These are phyloP conservation scores for Mitragyna speciosa DNA, from an alignment of 257 asterid genomes.

Conservation along the genomic window DNA sequence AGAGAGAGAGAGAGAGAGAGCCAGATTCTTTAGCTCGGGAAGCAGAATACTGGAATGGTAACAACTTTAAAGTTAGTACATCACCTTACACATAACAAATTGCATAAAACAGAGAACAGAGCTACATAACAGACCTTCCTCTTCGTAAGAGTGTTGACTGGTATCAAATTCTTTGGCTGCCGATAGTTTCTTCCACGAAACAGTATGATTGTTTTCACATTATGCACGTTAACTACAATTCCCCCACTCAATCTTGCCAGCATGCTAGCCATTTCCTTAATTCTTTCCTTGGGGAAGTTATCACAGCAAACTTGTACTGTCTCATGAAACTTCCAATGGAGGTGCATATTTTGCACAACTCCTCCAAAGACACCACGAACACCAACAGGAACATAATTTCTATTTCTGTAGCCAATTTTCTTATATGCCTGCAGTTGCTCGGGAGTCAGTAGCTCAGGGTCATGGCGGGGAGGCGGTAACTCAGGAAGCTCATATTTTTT, in stretches of 20 bases:
- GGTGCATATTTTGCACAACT: constrained; percentile 97
- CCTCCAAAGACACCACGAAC: constrained; percentile 99
- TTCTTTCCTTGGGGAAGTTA: constrained; percentile 89
- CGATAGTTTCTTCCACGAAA: constrained; percentile 96
- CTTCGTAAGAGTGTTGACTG: constrained; percentile 89
- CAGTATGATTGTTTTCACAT: constrained; percentile 86
- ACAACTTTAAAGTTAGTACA: background rate
- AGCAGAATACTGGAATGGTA: background rate
- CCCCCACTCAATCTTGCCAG: constrained; percentile 95
- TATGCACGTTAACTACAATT: constrained; percentile 77
- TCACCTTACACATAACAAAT: background rate
- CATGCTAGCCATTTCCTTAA: constrained; percentile 93
- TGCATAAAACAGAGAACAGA: background rate
- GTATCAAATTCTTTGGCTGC: constrained; percentile 94
- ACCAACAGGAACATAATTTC: constrained; percentile 94
- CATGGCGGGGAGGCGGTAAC: constrained; percentile 89
- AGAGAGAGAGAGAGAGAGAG: background rate
- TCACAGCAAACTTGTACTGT: constrained; percentile 97
- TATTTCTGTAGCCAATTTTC: constrained; percentile 88
- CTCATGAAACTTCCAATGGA: constrained; percentile 99
- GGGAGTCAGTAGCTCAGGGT: constrained; percentile 83
- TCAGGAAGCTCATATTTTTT: constrained; percentile 95
- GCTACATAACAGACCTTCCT: constrained; percentile 59
- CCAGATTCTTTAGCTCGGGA: background rate
- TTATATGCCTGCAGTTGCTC: constrained; percentile 93